Percentiles rank a stretch among this genome's conserved stretches.
Conservation (phyloP, 306 rosid genomes). For the Fragaria iinumae region DNA sequence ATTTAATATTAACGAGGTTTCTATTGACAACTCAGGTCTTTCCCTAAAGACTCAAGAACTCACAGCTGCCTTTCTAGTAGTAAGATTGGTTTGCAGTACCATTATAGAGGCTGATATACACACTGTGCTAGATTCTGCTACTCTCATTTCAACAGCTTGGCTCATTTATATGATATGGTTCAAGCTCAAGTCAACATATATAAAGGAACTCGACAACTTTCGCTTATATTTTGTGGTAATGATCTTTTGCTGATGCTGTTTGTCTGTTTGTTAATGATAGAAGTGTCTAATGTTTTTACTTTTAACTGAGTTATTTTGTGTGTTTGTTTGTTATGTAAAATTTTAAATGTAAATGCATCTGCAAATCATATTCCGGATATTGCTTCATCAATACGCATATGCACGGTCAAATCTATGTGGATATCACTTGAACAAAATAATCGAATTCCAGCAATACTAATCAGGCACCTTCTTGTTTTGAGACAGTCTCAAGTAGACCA, state of each 20-base stretch:
- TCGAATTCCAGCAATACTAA: neutral
- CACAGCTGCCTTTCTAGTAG: slow-evolving; percentile 55
- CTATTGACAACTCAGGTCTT: slow-evolving; percentile 47
- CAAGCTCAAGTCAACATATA: slow-evolving; percentile 61
- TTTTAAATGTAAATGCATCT: too few species aligned
- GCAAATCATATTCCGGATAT: neutral
- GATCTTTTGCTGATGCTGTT: neutral
- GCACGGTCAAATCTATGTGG: neutral
- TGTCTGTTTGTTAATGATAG: neutral
- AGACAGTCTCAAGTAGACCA: neutral
- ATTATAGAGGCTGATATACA: slow-evolving; percentile 41
- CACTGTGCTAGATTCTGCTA: slow-evolving; percentile 43
- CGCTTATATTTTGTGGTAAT: slow-evolving; percentile 56
- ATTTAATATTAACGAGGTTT: neutral
- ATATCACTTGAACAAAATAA: neutral
- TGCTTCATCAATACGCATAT: neutral
- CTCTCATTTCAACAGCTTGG: slow-evolving; percentile 50
- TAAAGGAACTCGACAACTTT: slow-evolving; percentile 64
- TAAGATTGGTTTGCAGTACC: slow-evolving; percentile 43
- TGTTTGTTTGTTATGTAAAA: neutral
- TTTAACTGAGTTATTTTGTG: neutral
- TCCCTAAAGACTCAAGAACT: slow-evolving; percentile 76
- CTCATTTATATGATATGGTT: slow-evolving; percentile 63
- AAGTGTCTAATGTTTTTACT: neutral
- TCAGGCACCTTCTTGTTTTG: neutral